Evolutionary conservation across 78 protist species (phyloP), one percentile per base, ranked within the genome.

Genomic region (Dictyostelium discoideum): DNA sequence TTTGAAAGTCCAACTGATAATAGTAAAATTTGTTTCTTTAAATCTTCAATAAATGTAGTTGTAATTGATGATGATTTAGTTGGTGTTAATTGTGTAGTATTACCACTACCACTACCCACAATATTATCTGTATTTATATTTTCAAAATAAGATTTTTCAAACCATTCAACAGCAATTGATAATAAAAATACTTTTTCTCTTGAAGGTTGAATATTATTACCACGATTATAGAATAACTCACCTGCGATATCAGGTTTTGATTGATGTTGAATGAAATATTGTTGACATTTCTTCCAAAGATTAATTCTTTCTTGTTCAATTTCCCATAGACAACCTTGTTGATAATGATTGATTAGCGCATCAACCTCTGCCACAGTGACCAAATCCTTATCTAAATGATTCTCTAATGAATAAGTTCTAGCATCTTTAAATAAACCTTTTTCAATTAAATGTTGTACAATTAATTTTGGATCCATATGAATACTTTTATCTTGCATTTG

Each of bases 211-310:
- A 90, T 20, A 16, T 82, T 82, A 7, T 67, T 42, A 29, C 77
- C 50, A 63, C 60, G 72, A 82, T 67, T 82, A 24, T 82, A 63
- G 54, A 82, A 90, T 37, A 90, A 73, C 29, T 90, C 78, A 39
- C 88, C 95, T 1, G 95, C 95, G 3, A 90, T 86, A 6, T 67
- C 74, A 0, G 95, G 95, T 26, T 69, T 76, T 46, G 84, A 82
- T 32, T 82, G 85, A 72, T 90, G 88, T 16, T 81, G 65, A 37
- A 48, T 32, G 63, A 90, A 90, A 65, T 90, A 90, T 11, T 90
- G 95, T 72, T 90, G 95, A 72, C 79, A 90, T 39, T 90, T 90
- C 74, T 90, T 90, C 95, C 95, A 90, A 46, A 90, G 95, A 42
- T 90, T 90, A n/a, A 82, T 90, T 69, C 95, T 85, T 54, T 90